Evolutionary conservation across 1,284 basidiomycete species (phyloP), one percentile per base, ranked within the genome.

Genomic region (Earliella scabrosa): DNA sequence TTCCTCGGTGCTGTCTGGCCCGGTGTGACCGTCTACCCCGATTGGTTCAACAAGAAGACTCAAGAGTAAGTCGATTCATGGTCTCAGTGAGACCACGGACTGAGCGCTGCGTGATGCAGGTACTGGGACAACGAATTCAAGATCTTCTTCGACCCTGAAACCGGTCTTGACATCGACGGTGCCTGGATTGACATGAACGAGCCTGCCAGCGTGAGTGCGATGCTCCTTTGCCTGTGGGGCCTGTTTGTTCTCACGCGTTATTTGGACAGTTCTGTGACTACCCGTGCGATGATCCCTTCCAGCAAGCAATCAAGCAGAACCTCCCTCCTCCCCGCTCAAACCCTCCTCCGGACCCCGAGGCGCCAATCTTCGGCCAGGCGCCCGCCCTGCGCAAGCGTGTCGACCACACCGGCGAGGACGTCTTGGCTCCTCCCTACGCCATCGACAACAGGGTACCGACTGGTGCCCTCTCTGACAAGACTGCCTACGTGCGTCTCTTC

Each of bases 101-200:
- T 49, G 6, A 55, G 29, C 10, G n/a, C 8, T 4, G 0, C 14
- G 4, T 3, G 18, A 23, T 50, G 5, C 50, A 85, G 82, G n/a
- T 85, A 78, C 68, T 90, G 88, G 88, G 79, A 73, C 11, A 77
- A 75, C 45, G 86, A 90, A 65, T 88, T 88, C 59, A 63, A 72
- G 21, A 56, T 74, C 8, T 90, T 90, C 74, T 90, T 86, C 67
- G 75, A 75, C 63, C 75, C 81, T 0, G 61, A 75, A 7, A 78
- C 72, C 1, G 87, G 86, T 3, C 59, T 87, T 18, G 83, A 88
- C 58, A 85, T 88, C 31, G 87, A 88, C 61, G 87, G 86, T 13
- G 78, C 77, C 13, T 88, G 86, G 87, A 87, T 88, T 38, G 86
- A 88, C 63, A 88, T 88, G 86, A 88, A 88, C 66, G 87, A 88